These are phyloP conservation scores for Royoungia palumana DNA, from an alignment of 768 basidiomycete genomes.

Conservation along the genomic window DNA sequence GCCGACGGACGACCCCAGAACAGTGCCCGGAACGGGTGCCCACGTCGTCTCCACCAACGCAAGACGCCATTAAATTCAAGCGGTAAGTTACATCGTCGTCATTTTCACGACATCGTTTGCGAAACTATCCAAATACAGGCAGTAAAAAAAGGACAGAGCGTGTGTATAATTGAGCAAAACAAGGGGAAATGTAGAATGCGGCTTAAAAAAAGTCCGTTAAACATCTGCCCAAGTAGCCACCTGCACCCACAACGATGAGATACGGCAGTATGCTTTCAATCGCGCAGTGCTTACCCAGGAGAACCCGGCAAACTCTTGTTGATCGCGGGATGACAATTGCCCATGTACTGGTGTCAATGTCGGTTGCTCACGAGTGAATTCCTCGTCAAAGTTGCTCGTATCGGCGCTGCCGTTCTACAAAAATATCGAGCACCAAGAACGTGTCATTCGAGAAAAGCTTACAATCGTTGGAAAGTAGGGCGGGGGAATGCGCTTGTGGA, in stretches of 20 bases:
- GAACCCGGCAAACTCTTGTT: constrained; percentile 95
- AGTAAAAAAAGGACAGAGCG: constrained; percentile 22
- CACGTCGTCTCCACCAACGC: constrained; percentile 46
- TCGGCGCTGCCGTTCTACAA: constrained; percentile 76
- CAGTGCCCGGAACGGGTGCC: constrained; percentile 65
- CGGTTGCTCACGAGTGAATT: constrained; percentile 95
- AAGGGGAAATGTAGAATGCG: constrained; percentile 28
- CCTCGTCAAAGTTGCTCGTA: constrained; percentile 93
- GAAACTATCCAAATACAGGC: constrained; percentile 40
- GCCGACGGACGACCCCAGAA: constrained; percentile 33
- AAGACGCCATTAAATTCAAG: constrained; percentile 22
- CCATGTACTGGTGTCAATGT: constrained; percentile 97
- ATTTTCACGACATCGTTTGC: constrained; percentile 24
- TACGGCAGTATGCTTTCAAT: neutral
- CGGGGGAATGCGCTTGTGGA: constrained; percentile 94
- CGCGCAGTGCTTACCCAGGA: constrained; percentile 65
- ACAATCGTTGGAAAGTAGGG: constrained; percentile 98
- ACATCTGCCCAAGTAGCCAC: constrained; percentile 59
- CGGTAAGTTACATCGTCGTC: constrained; percentile 17
- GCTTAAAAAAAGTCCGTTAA: constrained; percentile 29
- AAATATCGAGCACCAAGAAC: constrained; percentile 7
- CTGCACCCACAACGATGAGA: constrained; percentile 4
- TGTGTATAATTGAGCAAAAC: constrained; percentile 34
- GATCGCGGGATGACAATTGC: constrained; percentile 84
- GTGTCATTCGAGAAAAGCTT: constrained; percentile 30